Conservation (phyloP, 805 yeast species). For the Kluyveromyces dobzhanskii region DNA sequence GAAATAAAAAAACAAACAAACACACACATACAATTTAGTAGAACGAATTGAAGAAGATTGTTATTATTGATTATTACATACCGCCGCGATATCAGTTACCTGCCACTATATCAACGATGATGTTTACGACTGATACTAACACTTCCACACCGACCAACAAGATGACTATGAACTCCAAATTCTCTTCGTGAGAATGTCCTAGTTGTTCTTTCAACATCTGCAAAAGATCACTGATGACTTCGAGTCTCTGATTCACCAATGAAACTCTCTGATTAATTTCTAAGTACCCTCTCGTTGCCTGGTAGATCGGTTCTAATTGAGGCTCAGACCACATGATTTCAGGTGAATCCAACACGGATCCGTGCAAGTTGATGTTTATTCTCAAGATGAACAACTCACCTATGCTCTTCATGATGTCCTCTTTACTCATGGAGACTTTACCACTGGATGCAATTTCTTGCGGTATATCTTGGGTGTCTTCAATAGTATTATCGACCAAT, state of each 20-base stretch:
- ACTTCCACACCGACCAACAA: conserved; percentile 89
- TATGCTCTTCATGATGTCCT: conserved; percentile 93
- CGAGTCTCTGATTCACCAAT: conserved; percentile 80
- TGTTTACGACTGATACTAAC: conserved; percentile 76
- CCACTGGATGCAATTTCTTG: conserved; percentile 93
- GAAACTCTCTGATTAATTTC: conserved; percentile 94
- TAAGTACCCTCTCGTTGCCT: conserved; percentile 90
- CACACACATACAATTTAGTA: too few species aligned
- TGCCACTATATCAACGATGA: conserved; percentile 49
- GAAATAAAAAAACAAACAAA: too few species aligned
- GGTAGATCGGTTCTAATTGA: conserved; percentile 93
- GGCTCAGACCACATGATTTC: conserved; percentile 99
- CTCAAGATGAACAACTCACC: conserved; percentile 90
- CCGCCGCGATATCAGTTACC: conserved; percentile 15
- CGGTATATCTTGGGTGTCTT: conserved; percentile 95
- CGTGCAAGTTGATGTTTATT: conserved; percentile 74
- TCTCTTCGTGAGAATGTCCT: conserved; percentile 91
- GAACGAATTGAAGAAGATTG: too few species aligned
- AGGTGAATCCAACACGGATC: conserved; percentile 89
- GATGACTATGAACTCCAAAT: conserved; percentile 83
- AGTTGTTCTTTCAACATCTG: conserved; percentile 96
- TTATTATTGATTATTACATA: too few species aligned
- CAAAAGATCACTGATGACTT: conserved; percentile 84
- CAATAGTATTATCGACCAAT: conserved; percentile 91
- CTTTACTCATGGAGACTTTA: conserved; percentile 88